Evolutionary conservation across 106 monocot species (phyloP).

Genomic region (Hemerocallis citrina): DNA sequence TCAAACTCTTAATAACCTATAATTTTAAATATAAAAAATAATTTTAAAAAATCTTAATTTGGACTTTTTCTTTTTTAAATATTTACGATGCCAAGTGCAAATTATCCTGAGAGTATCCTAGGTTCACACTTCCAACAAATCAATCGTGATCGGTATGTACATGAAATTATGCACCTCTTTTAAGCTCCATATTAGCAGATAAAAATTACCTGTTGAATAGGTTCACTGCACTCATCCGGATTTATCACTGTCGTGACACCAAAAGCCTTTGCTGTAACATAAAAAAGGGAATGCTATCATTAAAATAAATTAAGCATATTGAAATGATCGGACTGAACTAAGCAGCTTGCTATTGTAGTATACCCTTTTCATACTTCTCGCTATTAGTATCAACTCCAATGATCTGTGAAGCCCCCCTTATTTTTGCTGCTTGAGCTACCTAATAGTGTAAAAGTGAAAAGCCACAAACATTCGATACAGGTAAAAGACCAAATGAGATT

Average conservation of each 20-base stretch:
- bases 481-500: neutral
- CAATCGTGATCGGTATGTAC: neutral
- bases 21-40: neutral
- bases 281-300: neutral
- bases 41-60: neutral
- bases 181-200: neutral
- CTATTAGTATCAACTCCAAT: conserved; percentile 88
- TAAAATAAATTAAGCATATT: neutral
- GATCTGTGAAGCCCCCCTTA: conserved; percentile 68
- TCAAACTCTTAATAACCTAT: conserved; percentile 66
- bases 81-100: neutral
- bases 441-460: conserved; percentile 12
- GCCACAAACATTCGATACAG: neutral
- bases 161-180: neutral
- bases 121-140: neutral
- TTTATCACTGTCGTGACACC: conserved; percentile 83
- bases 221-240: conserved; percentile 63
- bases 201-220: conserved; percentile 60
- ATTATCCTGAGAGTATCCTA: neutral
- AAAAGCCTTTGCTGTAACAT: conserved; percentile 55
- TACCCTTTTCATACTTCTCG: conserved; percentile 75
- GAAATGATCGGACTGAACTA: neutral
- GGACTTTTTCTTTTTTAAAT: neutral
- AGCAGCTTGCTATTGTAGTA: neutral
- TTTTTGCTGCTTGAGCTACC: conserved; percentile 88